Conservation (phyloP, 768 basidiomycete species). For the Agaricus bisporus region DNA sequence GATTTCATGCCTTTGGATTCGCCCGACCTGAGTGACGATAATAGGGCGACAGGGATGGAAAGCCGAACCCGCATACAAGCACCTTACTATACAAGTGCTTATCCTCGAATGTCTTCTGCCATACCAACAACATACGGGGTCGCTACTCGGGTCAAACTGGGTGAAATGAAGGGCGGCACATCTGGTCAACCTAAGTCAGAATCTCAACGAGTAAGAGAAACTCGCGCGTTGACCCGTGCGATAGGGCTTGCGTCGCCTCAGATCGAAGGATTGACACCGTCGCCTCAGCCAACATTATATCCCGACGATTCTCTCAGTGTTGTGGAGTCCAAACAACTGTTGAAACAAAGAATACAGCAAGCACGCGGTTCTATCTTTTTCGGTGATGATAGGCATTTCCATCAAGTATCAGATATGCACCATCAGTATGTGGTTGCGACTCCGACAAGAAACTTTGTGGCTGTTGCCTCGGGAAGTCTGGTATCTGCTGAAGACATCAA, state of each 20-base stretch:
- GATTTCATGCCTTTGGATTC: not conserved
- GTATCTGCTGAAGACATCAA: conserved; percentile 3
- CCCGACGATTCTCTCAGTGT: conserved; percentile 71
- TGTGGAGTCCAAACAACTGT: conserved; percentile 24
- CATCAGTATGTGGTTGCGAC: conserved; percentile 7
- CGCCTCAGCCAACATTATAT: conserved; percentile 59
- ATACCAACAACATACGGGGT: conserved; percentile 31
- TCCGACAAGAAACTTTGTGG: conserved; percentile 3
- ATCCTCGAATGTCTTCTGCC: conserved; percentile 46
- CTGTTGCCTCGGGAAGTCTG: conserved; percentile 3
- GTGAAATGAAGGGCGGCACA: conserved; percentile 18
- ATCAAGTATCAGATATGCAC: conserved; percentile 1
- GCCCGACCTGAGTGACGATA: not conserved
- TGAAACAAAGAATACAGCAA: conserved; percentile 13
- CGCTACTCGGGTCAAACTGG: conserved; percentile 27
- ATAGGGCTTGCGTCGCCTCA: conserved; percentile 34
- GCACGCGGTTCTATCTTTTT: not conserved
- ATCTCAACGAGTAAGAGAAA: conserved; percentile 29
- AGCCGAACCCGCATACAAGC: conserved; percentile 67
- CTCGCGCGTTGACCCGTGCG: conserved; percentile 26
- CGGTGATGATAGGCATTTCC: conserved; percentile 2
- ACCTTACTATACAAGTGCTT: conserved; percentile 54
- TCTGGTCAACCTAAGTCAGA: conserved; percentile 37
- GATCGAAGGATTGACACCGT: conserved; percentile 28
- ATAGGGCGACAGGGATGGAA: conserved; percentile 21